Conservation (phyloP, 2,329 filamentous ascomycete genomes). For the Akanthomyces dipterigenus region DNA sequence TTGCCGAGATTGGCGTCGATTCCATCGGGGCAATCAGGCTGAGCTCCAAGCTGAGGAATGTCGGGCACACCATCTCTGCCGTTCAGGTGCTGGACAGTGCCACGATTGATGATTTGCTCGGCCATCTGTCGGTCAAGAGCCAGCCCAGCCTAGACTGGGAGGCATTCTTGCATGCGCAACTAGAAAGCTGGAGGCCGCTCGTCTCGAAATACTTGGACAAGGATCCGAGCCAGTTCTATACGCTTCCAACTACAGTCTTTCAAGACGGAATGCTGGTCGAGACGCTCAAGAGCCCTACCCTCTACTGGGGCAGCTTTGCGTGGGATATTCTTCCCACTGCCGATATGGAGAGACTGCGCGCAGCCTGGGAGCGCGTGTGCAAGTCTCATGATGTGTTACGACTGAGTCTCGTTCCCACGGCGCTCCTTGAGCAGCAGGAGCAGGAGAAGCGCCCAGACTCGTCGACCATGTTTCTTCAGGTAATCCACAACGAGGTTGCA, state of each 20-base stretch:
- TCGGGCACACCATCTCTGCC: neutral
- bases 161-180: neutral
- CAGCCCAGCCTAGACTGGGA: neutral
- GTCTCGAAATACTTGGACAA: neutral
- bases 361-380: neutral
- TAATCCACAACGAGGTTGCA: neutral
- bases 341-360: neutral
- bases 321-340: neutral
- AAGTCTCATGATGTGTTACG: neutral
- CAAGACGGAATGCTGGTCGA: neutral
- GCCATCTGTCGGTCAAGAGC: neutral
- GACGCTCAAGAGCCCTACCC: neutral
- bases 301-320: neutral
- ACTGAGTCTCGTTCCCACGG: neutral
- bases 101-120: neutral
- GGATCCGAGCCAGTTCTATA: neutral
- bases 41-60: conserved; percentile 1
- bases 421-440: neutral
- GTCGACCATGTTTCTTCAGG: neutral
- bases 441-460: neutral
- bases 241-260: neutral
- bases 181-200: neutral
- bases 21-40: neutral
- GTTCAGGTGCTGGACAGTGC: neutral
- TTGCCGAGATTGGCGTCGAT: neutral